Percentiles rank a stretch among this genome's conserved stretches.
Evolutionary conservation across 2,329 filamentous ascomycete genomes (phyloP).

Genomic region (Hortaea sp.): DNA sequence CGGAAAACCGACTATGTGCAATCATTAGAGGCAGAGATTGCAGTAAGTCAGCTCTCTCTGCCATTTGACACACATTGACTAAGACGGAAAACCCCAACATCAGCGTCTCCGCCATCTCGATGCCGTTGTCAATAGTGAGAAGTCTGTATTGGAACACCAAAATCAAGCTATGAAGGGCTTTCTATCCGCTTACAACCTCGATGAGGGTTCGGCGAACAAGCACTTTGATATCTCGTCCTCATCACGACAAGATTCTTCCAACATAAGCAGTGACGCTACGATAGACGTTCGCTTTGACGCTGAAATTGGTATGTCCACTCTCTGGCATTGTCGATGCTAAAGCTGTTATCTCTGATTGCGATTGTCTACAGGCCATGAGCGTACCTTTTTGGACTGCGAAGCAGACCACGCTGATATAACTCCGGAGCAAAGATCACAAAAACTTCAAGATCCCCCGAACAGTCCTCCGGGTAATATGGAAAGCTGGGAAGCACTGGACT

Average conservation of each 20-base stretch:
- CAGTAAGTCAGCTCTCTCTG: not conserved
- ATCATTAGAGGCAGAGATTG: conserved; percentile 12
- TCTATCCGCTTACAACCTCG: conserved; percentile 5
- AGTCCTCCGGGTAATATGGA: not conserved
- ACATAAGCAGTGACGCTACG: conserved; percentile 1
- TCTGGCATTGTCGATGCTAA: too few relatives aligned
- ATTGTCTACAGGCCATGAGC: conserved; percentile 4
- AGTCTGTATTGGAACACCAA: conserved; percentile 10
- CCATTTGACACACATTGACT: too few relatives aligned
- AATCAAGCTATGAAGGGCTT: conserved; percentile 11
- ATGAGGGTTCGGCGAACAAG: too few relatives aligned
- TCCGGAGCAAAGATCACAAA: too few relatives aligned
- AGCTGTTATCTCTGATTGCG: too few relatives aligned
- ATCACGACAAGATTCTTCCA: too few relatives aligned
- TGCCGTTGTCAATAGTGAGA: conserved; percentile 11
- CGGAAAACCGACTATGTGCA: conserved; percentile 15
- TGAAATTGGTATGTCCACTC: conserved; percentile 3
- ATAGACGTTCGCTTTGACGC: conserved; percentile 11
- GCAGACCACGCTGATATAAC: too few relatives aligned
- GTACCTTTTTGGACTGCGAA: conserved; percentile 11
- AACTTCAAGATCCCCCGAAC: too few relatives aligned
- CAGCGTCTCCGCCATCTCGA: conserved; percentile 11
- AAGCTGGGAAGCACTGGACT: conserved; percentile 15
- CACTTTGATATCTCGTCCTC: too few relatives aligned
- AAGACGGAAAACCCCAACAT: too few relatives aligned